Base-by-base conservation (phyloP, 345 rosid species). In the Barbarea vulgaris region DNA sequence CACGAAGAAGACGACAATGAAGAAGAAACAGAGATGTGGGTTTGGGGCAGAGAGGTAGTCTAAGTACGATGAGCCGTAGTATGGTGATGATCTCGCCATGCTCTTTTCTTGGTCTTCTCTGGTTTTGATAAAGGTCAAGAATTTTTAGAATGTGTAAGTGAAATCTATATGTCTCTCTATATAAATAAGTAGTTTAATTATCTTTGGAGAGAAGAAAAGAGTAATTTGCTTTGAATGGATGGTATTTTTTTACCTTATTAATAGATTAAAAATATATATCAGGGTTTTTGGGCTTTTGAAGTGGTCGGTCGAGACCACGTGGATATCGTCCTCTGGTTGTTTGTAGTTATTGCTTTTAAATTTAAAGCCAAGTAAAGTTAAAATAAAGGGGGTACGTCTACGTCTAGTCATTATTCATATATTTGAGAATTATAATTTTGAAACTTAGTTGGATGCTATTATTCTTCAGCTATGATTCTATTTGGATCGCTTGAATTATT, bases 21-120 rank as follows among this genome's bases (percentile, higher is more conserved):
- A 31, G 82, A 87, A 81, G 83, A 83, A 84, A 74, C 80, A 84
- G 0, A 85, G 82, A 72, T 85, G 87, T 51, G 79, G 77, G 73
- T 78, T 67, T 66, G 81, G 81, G 57, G 72, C 5, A 65, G 81
- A 72, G 41, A 78, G 39, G 50, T 78, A 78, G 41, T 78, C 81
- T 50, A 78, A 78, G 77, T 72, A 72, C 1, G 81, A 78, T 42
- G 81, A 78, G 7, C 73, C 73, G 9, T 78, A 78, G 77, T 72
- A 72, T 50, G 77, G 67, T 72, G 81, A 72, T 72, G 81, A 72
- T 78, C 81, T 78, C 12, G 81, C 69, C 81, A 78, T 77, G 50
- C 18, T 8, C 51, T 77, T 58, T 76, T 70, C 62, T 64, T 71
- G 70, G 56, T 33, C 12, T 76, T 62, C 59, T 69, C 18, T 76